A percentile compares a stretch with the other conserved stretches of the same genome.
phyloP scores from a whole-genome alignment of 2,329 filamentous ascomycete species.

The Sarocladium brachiariae region DNA sequence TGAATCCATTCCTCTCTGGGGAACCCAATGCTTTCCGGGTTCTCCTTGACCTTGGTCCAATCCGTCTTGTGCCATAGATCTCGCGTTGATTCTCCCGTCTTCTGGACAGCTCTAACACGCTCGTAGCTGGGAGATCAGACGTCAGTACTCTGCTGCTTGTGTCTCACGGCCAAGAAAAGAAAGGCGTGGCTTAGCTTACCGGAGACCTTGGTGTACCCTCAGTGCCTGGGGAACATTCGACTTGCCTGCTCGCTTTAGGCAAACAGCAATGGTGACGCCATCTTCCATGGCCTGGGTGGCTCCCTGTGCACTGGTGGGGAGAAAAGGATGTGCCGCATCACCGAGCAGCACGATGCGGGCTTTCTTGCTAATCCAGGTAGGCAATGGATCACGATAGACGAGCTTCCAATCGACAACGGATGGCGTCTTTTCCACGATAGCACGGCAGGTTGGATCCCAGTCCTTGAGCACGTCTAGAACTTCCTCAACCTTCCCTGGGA shows the following conservation, averaged over 20 bases:
- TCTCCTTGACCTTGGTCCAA: constrained; percentile 2
- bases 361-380: constrained; percentile 31
- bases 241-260: constrained; percentile 12
- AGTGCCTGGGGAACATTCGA: constrained; percentile 3
- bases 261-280: constrained; percentile 14
- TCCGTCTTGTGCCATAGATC: constrained; percentile 9
- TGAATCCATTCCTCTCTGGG: constrained; percentile 8
- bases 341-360: constrained; percentile 17
- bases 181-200: not conserved
- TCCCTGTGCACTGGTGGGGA: constrained; percentile 15
- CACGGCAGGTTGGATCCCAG: constrained; percentile 31
- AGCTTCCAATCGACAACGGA: constrained; percentile 43
- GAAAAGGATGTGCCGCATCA: constrained; percentile 16
- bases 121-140: not conserved
- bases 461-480: constrained; percentile 43
- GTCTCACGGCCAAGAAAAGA: too few relatives aligned
- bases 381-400: constrained; percentile 41
- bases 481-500: constrained; percentile 44
- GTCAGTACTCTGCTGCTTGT: not conserved
- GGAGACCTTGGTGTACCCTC: constrained; percentile 9
- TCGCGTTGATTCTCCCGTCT: constrained; percentile 4
- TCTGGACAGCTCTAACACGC: constrained; percentile 3
- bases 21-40: constrained; percentile 3
- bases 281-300: constrained; percentile 17
- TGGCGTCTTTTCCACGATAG: constrained; percentile 40